Evolutionary conservation across 768 basidiomycete genomes (phyloP), one percentile per base, ranked within the genome.

Genomic region (Daedalea quercina): DNA sequence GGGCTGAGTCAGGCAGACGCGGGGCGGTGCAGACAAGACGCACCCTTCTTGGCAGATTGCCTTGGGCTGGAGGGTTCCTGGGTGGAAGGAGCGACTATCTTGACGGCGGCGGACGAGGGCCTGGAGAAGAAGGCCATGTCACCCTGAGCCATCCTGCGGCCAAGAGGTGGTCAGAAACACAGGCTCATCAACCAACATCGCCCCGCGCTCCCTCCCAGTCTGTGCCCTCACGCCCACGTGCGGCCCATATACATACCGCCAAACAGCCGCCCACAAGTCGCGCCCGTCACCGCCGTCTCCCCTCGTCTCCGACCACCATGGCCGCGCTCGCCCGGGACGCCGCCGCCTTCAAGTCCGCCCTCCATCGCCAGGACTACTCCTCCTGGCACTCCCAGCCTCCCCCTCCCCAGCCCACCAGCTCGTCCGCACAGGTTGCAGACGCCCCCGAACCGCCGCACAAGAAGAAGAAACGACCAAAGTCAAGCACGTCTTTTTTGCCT

Each of bases 321-420:
- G 81, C 85, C 23, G 75, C 74, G 54, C 78, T 89, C 35, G 76
- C 78, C n/a, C 75, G 81, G 67, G 88, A 90, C 56, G 74, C 79
- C 45, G 82, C 86, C 51, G 72, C 81, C 35, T 89, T 89, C 76
- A 87, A 86, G 65, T 74, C 72, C 9, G 71, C 76, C 11, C 69
- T 89, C 24, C 75, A 82, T 13, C 69, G 82, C 51, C 84, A 85
- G 65, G 81, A 88, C 63, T 85, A 77, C 54, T 69, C 78, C 0
- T 87, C 88, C 56, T 90, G 87, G 87, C 87, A 89, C 60, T 83
- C 84, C 0, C 79, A 84, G 52, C 78, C 80, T 11, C 67, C 71
- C 24, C 70, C 74, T 56, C 71, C 12, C 47, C 44, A 67, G 41
- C 57, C 65, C 9, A 61, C 72, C 11, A 40, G 37, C 37, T 6